A percentile compares a stretch with the other conserved stretches of the same genome.
phyloP scores from a whole-genome alignment of 257 asterid genomes.

The Solanum tarijense region DNA sequence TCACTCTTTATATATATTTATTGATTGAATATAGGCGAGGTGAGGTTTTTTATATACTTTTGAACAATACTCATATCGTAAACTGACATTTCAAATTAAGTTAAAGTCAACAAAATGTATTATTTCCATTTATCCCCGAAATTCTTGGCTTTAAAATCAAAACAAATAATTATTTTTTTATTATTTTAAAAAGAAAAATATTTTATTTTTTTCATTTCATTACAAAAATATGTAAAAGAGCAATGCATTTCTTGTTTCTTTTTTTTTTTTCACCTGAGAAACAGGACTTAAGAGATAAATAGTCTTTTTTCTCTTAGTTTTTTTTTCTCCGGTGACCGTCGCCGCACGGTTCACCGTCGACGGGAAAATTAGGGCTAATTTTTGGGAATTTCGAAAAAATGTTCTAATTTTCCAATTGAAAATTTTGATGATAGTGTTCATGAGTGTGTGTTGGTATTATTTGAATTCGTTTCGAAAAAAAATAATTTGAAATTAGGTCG shows the following conservation, averaged over 20 bases:
- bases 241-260: not conserved
- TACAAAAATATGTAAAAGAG: not conserved
- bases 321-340: not conserved
- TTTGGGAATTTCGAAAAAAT: not conserved
- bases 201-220: not conserved
- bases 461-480: not conserved
- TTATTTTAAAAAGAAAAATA: not conserved
- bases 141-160: not conserved
- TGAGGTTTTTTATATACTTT: not conserved
- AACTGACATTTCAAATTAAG: not conserved
- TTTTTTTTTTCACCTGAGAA: not conserved
- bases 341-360: not conserved
- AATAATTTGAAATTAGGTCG: not conserved
- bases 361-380: not conserved
- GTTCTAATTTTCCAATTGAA: not conserved
- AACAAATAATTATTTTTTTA: not conserved
- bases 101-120: not conserved
- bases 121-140: not conserved
- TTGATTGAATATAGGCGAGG: not conserved
- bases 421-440: not conserved
- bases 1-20: too few relatives aligned
- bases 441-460: not conserved
- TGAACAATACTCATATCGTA: rapidly evolving
- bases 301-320: not conserved
- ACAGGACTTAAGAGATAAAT: not conserved